Evolutionary conservation across 768 basidiomycete genomes (phyloP).

Genomic region (Rhizopogon vesiculosus): DNA sequence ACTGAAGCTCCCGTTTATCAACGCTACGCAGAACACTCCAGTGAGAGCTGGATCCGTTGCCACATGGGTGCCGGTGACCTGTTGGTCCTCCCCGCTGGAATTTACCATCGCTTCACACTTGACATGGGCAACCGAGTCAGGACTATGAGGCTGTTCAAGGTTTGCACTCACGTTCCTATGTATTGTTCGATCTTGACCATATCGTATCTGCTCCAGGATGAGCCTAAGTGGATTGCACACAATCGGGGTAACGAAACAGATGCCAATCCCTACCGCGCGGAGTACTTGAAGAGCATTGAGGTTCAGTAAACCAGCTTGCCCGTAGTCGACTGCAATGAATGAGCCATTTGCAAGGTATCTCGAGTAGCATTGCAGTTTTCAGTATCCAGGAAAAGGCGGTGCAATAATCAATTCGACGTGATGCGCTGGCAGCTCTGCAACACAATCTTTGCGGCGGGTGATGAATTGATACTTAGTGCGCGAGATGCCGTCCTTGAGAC

Average conservation of each 20-base stretch:
- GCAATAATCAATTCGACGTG: no score
- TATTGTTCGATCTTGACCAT: neutral
- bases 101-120: constrained; percentile 93
- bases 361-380: neutral
- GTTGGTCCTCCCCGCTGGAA: constrained; percentile 81
- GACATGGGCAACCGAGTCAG: constrained; percentile 67
- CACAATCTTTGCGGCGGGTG: no score
- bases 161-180: constrained; percentile 20
- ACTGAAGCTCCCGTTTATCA: neutral
- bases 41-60: constrained; percentile 78
- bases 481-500: no score
- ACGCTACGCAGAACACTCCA: constrained; percentile 46
- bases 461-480: no score
- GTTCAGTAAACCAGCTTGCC: constrained; percentile 17
- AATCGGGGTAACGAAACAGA: constrained; percentile 63
- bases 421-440: no score
- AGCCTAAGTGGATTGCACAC: constrained; percentile 87
- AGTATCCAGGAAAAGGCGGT: neutral
- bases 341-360: no score
- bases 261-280: constrained; percentile 51
- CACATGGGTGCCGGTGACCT: constrained; percentile 77
- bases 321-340: neutral
- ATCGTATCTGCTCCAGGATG: constrained; percentile 51
- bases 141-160: constrained; percentile 83
- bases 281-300: constrained; percentile 52